Base-by-base conservation (phyloP, 108 stramenopile species). In the Fragilaria crotonensis region DNA sequence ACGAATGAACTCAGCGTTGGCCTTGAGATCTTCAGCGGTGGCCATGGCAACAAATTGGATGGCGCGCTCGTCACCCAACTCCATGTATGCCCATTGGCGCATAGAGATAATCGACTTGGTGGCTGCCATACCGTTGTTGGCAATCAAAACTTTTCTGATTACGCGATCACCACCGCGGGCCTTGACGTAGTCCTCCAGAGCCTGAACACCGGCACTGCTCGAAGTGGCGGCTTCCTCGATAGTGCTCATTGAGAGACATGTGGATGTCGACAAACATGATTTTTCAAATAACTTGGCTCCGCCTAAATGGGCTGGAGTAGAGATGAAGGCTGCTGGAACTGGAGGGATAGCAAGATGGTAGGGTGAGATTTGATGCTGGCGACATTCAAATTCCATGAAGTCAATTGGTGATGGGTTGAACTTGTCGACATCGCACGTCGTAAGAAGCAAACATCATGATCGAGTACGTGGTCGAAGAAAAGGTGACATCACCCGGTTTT, bases 41-140 rank as follows among this genome's bases (percentile, higher is more conserved):
- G 97, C 97, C 97, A 98, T 98, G 68, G 92, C 97, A 9, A 98
- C 94, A 63, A 98, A 98, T 63, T 96, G 78, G 41, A 98, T 85
- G 48, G 94, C 95, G 30, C 67, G 68, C 63, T 98, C 97, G 60
- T 98, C 95, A 9, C 97, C 96, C 25, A 96, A 77, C 64, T 92
- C 91, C 82, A 95, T 94, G 92, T 96, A 98, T 41, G 94, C 93
- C 97, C 97, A 98, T 59, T 95, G 93, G 26, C 97, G 87, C 95
- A 98, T 97, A 64, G 96, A 97, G 30, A 96, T 75, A 71, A 98
- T 97, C 45, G 91, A 74, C 73, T 98, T 98, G 59, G 96, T 97
- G 5, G 94, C 96, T 27, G 96, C 97, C 96, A 98, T 98, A 57
- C 97, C 97, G 70, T 98, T 98, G 88, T 98, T 98, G 60, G 96